These are phyloP conservation scores for Lasiodiplodia citricola DNA, from an alignment of 2,329 filamentous ascomycete species.

Conservation along the genomic window DNA sequence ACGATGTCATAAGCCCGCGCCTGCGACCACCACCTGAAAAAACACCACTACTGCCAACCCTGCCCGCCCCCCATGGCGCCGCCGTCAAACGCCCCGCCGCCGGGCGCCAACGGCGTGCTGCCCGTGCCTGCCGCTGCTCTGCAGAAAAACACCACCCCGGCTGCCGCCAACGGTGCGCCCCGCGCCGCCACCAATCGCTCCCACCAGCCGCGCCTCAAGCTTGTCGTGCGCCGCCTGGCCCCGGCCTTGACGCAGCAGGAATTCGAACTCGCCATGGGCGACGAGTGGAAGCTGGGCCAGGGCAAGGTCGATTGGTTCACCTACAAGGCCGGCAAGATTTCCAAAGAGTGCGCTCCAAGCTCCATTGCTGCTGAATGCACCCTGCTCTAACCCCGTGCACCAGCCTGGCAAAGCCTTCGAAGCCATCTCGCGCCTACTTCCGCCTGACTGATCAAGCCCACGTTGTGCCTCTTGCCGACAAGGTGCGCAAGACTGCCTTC, in stretches of 20 bases:
- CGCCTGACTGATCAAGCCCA: constrained; percentile 76
- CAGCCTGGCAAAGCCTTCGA: constrained; percentile 84
- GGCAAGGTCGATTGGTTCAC: constrained; percentile 85
- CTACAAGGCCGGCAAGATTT: constrained; percentile 76
- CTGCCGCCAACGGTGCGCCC: constrained; percentile 36
- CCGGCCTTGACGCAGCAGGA: constrained; percentile 83
- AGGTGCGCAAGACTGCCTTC: constrained; percentile 72
- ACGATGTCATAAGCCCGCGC: constrained; percentile 20
- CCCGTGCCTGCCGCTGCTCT: constrained; percentile 40
- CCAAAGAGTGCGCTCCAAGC: constrained; percentile 71
- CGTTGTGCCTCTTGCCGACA: constrained; percentile 70
- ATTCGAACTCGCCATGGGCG: constrained; percentile 72
- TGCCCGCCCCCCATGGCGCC: constrained; percentile 27
- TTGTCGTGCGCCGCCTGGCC: constrained; percentile 82
- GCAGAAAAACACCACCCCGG: constrained; percentile 41
- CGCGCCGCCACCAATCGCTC: constrained; percentile 47
- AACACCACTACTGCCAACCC: constrained; percentile 7
- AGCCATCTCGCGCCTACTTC: constrained; percentile 79
- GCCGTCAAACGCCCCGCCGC: constrained; percentile 19
- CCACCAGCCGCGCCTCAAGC: constrained; percentile 73
- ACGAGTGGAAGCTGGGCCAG: constrained; percentile 79
- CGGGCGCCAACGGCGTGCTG: constrained; percentile 46
- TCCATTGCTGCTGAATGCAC: constrained; percentile 3
- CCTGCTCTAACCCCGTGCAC: constrained; percentile 4
- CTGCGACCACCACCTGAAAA: background rate